Base-by-base conservation (phyloP, 1,284 basidiomycete species). In the Stygiomarasmius scandens region DNA sequence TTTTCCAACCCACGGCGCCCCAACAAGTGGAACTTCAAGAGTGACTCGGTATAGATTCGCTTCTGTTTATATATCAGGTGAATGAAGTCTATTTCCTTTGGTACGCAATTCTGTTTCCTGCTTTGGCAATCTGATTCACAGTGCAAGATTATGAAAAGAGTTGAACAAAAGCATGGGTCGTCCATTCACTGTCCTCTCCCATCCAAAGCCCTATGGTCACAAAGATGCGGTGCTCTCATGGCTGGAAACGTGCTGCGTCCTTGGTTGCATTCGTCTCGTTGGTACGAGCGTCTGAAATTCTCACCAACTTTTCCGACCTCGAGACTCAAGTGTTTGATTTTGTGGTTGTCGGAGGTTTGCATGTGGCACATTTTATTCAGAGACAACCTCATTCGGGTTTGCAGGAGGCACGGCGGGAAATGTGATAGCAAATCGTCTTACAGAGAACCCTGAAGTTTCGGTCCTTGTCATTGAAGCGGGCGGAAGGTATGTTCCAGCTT, bases 401-500 rank as follows among this genome's bases (percentile, higher is more conserved):
- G 2, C 36, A 59, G 58, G 45, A 11, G 58, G 58, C 8, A 49
- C 58, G 1, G 68, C 64, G 34, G 70, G 69, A 23, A 63, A 63
- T 53, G 66, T 69, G 2, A 52, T 72, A 11, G 70, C 67, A 1
- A 67, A 68, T 43, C 66, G 71, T 5, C 59, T 72, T 14, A 65
- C 65, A 20, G 69, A 72, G 52, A 61, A 69, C 46, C 60, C 66
- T 2, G 52, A 54, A 3, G 45, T 63, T 10, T 61, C 58, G 5
- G 67, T 72, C 3, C 62, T 72, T 10, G 54, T 72, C 9, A 61
- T 72, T 16, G 70, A 72, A 55, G 69, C 66, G 16, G 71, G 69
- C 3, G 63, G 51, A 52, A 61, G 64, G 69, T 70, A 51, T 32
- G 67, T 11, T 11, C 19, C 24, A 2, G 6, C 20, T 23, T 45